Base-by-base conservation (phyloP, 2,329 filamentous ascomycete species). In the Graphium sp. region DNA sequence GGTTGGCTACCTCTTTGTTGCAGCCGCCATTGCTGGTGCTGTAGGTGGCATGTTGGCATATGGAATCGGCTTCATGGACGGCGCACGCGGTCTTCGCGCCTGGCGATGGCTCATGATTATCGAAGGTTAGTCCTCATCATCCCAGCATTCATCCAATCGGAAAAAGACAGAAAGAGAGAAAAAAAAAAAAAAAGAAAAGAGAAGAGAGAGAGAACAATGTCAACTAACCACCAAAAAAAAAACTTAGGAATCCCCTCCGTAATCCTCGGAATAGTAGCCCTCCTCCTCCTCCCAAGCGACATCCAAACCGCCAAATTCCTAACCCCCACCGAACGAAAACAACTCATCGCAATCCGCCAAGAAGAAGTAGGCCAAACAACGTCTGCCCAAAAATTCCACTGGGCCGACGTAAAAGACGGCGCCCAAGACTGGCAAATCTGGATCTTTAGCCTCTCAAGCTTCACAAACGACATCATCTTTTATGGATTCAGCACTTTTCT, bases 401-500 rank as follows among this genome's bases (percentile, higher is more conserved):
- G 63, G 57, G 47, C 51, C 3, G 69, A 75, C 40, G 65, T 70
- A 11, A 53, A 52, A 32, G 58, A 59, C 18, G 66, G 60, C 1
- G 52, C 67, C 16, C 56, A 56, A 32, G 74, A 80, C 44, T 76
- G 71, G 70, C 73, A 68, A 32, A 61, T 74, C 11, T 76, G 65
- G 53, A 53, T 57, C 0, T 74, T 74, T 37, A 65, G 56, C 34
- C 49, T 67, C 20, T 66, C 55, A 2, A 62, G 72, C 34, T 77
- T 77, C 37, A 66, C 69, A 5, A 55, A 57, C 13, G 68, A 75
- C 36, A 71, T 65, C 3, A 73, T 78, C 57, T 56, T 79, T 1
- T 79, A 79, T 43, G 71, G 71, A 2, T 77, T 68, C 44, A 65
- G 60, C 30, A 75, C 70, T 1, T 80, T 79, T 41, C 48, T 80